phyloP scores from a whole-genome alignment of 192 early-diverging fungal species.

The Dissophora ornata region DNA sequence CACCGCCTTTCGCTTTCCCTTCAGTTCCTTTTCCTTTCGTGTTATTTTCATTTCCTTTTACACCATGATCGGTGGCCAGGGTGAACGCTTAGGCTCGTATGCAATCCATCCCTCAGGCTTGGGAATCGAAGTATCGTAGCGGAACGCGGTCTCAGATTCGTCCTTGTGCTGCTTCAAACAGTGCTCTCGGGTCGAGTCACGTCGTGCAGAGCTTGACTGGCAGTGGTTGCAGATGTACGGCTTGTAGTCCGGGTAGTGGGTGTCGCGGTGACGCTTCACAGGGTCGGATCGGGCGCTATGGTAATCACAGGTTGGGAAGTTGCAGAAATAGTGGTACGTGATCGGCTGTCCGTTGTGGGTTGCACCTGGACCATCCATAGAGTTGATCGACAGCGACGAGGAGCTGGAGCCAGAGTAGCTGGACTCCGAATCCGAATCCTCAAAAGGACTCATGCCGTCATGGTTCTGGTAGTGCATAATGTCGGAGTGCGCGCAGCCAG shows the following conservation, averaged over 20 bases:
- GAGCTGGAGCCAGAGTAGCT: constrained; percentile 42
- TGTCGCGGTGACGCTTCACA: constrained; percentile 50
- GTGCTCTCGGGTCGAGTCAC: constrained; percentile 47
- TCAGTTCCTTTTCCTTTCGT: neutral
- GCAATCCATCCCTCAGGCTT: constrained; percentile 54
- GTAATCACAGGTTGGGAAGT: constrained; percentile 51
- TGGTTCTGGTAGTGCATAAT: constrained; percentile 33
- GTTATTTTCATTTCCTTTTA: constrained; percentile 3
- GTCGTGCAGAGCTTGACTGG: constrained; percentile 41
- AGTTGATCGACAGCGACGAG: constrained; percentile 41
- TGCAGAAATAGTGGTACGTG: constrained; percentile 50
- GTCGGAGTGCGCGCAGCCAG: constrained; percentile 12
- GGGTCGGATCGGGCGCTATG: constrained; percentile 50
- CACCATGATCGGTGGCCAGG: constrained; percentile 48
- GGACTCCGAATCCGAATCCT: constrained; percentile 48
- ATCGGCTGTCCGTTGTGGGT: constrained; percentile 35
- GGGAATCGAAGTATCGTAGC: constrained; percentile 35
- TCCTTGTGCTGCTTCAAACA: constrained; percentile 53
- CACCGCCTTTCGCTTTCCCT: too few relatives aligned
- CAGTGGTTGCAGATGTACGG: constrained; percentile 54
- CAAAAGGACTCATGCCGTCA: constrained; percentile 33
- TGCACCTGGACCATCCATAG: neutral
- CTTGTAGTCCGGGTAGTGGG: constrained; percentile 53
- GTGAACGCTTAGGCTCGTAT: constrained; percentile 48
- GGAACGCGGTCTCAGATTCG: constrained; percentile 46